A percentile compares a stretch with the other conserved stretches of the same genome.
phyloP scores from a whole-genome alignment of 495 filamentous ascomycete genomes.

The Talaromyces liani region DNA sequence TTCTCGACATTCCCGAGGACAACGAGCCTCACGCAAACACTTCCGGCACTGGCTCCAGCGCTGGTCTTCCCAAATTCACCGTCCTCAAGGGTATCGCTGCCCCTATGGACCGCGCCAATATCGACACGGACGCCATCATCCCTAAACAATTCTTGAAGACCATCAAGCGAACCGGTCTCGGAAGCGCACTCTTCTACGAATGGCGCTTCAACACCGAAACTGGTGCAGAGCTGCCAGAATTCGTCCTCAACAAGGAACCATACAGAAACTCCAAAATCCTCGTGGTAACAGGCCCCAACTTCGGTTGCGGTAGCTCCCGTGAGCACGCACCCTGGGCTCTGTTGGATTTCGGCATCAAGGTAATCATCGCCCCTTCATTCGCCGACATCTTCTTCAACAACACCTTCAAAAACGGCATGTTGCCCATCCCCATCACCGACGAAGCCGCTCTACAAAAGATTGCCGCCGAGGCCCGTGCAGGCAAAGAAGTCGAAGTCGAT shows the following conservation, averaged over 20 bases:
- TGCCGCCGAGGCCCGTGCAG: constrained; percentile 71
- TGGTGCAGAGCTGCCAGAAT: constrained; percentile 66
- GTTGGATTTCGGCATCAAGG: constrained; percentile 92
- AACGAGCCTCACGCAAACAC: constrained; percentile 54
- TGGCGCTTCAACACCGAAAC: constrained; percentile 63
- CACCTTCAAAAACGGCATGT: constrained; percentile 99
- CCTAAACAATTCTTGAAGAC: constrained; percentile 99
- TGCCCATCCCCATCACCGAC: constrained; percentile 73
- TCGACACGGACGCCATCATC: constrained; percentile 98
- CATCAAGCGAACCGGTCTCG: constrained; percentile 94
- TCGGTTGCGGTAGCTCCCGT: constrained; percentile 87
- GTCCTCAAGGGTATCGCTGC: constrained; percentile 81
- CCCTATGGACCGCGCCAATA: constrained; percentile 77
- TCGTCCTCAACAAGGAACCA: constrained; percentile 84
- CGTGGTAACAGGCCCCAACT: constrained; percentile 89
- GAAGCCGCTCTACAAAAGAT: constrained; percentile 58
- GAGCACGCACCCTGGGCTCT: constrained; percentile 98
- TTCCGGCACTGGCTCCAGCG: constrained; percentile 39
- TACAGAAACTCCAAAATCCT: constrained; percentile 85
- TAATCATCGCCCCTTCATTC: constrained; percentile 85
- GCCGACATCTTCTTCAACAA: constrained; percentile 99
- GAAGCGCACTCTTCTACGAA: constrained; percentile 77
- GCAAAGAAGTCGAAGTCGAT: constrained; percentile 85
- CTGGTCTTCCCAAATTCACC: constrained; percentile 75
- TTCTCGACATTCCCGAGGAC: constrained; percentile 71